Conservation (phyloP, 306 rosid species). For the Trifolium pratense region DNA sequence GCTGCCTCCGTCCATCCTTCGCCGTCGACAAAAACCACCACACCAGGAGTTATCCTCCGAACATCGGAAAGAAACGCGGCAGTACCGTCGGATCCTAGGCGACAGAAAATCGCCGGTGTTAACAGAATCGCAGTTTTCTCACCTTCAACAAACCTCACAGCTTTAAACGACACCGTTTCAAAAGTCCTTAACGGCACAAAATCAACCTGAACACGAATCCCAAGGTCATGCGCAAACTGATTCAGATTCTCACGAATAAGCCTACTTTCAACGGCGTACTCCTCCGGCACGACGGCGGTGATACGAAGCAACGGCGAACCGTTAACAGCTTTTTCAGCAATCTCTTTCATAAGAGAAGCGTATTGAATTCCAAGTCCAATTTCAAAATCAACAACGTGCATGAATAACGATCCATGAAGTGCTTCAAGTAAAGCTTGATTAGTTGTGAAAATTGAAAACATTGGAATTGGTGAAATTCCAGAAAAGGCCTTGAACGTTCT, state of each 20-base stretch:
- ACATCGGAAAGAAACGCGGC: constrained; percentile 61
- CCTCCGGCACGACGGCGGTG: constrained; percentile 79
- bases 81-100: constrained; percentile 44
- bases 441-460: constrained; percentile 82
- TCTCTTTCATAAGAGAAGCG: constrained; percentile 87
- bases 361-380: constrained; percentile 86
- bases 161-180: constrained; percentile 68
- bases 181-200: constrained; percentile 62
- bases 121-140: constrained; percentile 75
- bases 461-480: constrained; percentile 73
- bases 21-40: constrained; percentile 71
- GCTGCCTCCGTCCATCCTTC: constrained; percentile 70
- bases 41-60: constrained; percentile 58
- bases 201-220: constrained; percentile 75
- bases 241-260: constrained; percentile 68
- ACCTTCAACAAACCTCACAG: constrained; percentile 64
- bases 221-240: constrained; percentile 75
- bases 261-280: constrained; percentile 63
- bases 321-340: constrained; percentile 56
- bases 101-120: constrained; percentile 70
- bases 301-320: constrained; percentile 60
- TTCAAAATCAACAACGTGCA: constrained; percentile 83
- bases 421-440: constrained; percentile 91
- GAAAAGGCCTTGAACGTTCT: constrained; percentile 71
- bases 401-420: constrained; percentile 50